Conservation (phyloP, 495 filamentous ascomycete species). For the Xylaria curta region DNA sequence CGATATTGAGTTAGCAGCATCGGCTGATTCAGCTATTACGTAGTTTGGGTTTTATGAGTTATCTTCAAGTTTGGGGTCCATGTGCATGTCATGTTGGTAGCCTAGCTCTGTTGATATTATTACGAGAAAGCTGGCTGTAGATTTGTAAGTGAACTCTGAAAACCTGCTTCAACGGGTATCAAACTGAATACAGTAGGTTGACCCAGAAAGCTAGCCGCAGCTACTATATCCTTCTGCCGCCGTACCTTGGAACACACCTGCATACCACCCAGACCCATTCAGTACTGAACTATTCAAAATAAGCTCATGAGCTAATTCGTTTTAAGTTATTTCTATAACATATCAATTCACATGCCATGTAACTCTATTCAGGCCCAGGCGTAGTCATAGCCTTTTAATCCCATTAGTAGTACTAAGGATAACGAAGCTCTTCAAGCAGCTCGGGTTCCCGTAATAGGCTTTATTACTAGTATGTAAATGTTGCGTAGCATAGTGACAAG, state of each 20-base stretch:
- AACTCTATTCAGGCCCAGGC: not conserved
- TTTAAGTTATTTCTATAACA: not conserved
- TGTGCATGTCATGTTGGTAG: not conserved
- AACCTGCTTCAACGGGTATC: not conserved
- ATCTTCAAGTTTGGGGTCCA: not conserved
- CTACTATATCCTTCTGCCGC: not conserved
- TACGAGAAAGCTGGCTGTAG: not conserved
- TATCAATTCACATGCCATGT: not conserved
- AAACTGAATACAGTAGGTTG: not conserved
- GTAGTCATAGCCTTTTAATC: not conserved
- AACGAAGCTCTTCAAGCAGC: not conserved
- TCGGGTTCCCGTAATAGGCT: not conserved
- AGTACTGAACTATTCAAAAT: not conserved
- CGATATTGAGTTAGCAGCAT: not conserved
- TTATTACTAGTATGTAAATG: not conserved
- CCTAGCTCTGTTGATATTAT: not conserved
- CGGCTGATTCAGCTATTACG: not conserved
- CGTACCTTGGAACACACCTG: not conserved
- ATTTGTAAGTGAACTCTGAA: not conserved
- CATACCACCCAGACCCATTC: not conserved
- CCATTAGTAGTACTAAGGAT: not conserved
- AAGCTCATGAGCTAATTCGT: not conserved
- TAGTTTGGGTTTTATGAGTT: not conserved
- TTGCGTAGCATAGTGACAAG: not conserved
- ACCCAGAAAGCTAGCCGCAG: not conserved